These are phyloP conservation scores for Pleurotus djamor DNA, from an alignment of 768 basidiomycete species.

Conservation along the genomic window DNA sequence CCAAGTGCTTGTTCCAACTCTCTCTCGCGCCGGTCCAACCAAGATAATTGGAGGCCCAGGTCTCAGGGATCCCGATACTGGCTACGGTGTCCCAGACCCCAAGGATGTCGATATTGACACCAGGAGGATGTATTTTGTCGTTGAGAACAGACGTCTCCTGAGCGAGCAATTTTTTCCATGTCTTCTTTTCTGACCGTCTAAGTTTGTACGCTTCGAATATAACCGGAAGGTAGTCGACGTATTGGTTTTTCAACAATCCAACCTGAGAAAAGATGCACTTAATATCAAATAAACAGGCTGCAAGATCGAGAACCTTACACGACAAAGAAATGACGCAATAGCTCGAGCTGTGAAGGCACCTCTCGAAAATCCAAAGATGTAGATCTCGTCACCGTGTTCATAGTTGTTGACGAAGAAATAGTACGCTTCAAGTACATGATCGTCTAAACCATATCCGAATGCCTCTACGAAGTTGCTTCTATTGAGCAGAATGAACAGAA, in stretches of 20 bases:
- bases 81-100: neutral
- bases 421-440: constrained; percentile 6
- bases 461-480: too few species aligned
- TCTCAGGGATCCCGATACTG: neutral
- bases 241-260: neutral
- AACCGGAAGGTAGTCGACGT: neutral
- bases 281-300: neutral
- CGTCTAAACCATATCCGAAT: constrained; percentile 1
- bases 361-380: neutral
- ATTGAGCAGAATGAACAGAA: too few species aligned
- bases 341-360: constrained; percentile 10
- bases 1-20: neutral
- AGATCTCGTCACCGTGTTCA: neutral
- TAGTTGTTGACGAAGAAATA: constrained; percentile 6
- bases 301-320: neutral
- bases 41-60: neutral
- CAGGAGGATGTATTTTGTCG: neutral
- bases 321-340: neutral
- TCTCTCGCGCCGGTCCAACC: neutral
- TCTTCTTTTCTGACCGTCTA: neutral
- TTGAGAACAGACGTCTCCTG: neutral
- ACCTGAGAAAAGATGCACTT: neutral
- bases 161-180: neutral
- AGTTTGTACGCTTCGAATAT: neutral
- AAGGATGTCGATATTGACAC: neutral